phyloP scores from a whole-genome alignment of 768 basidiomycete genomes.

The Leucosporidium creatinivorum region DNA sequence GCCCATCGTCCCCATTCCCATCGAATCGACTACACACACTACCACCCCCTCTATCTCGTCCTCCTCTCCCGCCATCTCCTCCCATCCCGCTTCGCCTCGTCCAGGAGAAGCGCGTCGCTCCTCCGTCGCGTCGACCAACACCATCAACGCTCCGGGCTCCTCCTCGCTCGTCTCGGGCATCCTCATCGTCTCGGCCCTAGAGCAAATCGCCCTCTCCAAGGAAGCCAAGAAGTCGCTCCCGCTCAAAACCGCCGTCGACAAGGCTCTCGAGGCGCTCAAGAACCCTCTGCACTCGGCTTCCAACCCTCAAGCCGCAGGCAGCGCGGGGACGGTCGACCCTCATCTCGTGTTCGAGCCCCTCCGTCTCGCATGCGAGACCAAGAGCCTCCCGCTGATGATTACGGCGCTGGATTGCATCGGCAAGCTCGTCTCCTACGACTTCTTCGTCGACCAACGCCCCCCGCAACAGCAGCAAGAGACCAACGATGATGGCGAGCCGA shows the following conservation, averaged over 20 bases:
- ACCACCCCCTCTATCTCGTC: background rate
- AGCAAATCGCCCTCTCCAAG: constrained; percentile 33
- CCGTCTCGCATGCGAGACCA: constrained; percentile 89
- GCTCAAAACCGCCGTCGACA: constrained; percentile 35
- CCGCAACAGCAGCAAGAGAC: constrained; percentile 46
- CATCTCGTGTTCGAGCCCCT: constrained; percentile 93
- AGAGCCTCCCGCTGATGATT: constrained; percentile 86
- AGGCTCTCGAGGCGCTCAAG: constrained; percentile 34
- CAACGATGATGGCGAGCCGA: constrained; percentile 39
- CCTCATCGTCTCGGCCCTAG: constrained; percentile 36
- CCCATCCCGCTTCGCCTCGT: background rate
- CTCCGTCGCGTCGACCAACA: constrained; percentile 28
- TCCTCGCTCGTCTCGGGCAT: constrained; percentile 33
- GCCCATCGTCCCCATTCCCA: background rate
- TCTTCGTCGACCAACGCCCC: constrained; percentile 68
- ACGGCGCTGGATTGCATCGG: constrained; percentile 95
- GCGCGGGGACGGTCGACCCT: constrained; percentile 44
- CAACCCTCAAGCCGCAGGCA: background rate
- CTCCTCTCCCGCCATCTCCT: background rate
- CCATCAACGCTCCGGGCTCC: constrained; percentile 24
- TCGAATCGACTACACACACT: background rate
- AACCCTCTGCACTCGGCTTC: constrained; percentile 9
- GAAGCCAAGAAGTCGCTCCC: constrained; percentile 34
- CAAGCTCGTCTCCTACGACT: constrained; percentile 94
- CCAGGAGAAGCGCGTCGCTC: constrained; percentile 15